Percentiles rank a stretch among this genome's conserved stretches.
These are phyloP conservation scores for Penicillium sp. DNA, from an alignment of 2,329 filamentous ascomycete species.

Conservation along the genomic window DNA sequence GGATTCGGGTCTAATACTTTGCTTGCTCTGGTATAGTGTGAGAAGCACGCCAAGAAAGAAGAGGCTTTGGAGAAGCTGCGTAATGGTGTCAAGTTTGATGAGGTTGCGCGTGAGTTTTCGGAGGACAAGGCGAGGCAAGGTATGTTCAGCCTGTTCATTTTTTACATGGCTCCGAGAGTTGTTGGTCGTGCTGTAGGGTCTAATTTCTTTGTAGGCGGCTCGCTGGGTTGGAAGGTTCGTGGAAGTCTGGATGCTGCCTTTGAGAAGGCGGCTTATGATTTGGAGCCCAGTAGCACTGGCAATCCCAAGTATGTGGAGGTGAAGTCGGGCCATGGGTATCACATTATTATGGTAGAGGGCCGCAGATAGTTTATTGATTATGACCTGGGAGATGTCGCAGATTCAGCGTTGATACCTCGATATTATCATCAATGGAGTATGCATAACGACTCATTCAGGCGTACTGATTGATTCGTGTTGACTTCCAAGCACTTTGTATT, in stretches of 20 bases:
- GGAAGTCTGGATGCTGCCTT: conserved; percentile 60
- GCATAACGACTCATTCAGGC: background rate
- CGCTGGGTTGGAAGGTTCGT: conserved; percentile 63
- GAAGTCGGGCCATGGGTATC: conserved; percentile 67
- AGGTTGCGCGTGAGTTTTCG: conserved; percentile 64
- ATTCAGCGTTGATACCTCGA: background rate
- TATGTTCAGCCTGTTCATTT: conserved; percentile 21
- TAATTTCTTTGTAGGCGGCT: conserved; percentile 50
- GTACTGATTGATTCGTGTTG: background rate
- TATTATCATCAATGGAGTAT: background rate
- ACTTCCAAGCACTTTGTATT: background rate
- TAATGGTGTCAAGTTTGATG: conserved; percentile 63
- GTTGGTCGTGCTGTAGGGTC: background rate
- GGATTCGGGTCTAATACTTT: background rate
- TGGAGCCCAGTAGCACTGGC: conserved; percentile 62
- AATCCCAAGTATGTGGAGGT: conserved; percentile 63
- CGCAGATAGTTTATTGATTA: conserved; percentile 50
- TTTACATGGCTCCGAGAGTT: background rate
- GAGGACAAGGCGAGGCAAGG: conserved; percentile 66
- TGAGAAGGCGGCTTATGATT: conserved; percentile 62
- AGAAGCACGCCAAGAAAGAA: conserved; percentile 66
- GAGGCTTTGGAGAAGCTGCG: conserved; percentile 63
- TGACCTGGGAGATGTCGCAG: background rate
- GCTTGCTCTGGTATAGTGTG: conserved; percentile 45
- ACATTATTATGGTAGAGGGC: conserved; percentile 68